These are phyloP conservation scores for Omphalotus olearius DNA, from an alignment of 1,284 basidiomycete genomes.

Conservation along the genomic window DNA sequence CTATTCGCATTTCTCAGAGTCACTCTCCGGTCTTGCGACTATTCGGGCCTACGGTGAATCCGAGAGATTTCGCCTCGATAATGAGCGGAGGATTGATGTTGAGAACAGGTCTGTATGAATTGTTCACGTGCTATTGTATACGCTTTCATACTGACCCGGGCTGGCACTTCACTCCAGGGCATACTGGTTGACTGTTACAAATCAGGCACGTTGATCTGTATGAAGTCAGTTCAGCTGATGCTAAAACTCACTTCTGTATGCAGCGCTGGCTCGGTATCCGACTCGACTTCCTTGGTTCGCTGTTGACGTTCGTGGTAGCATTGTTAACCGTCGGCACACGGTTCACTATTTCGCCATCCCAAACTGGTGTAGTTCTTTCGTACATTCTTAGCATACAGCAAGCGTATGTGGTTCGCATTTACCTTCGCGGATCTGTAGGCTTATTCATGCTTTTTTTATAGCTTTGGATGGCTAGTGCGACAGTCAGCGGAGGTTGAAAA, in stretches of 20 bases:
- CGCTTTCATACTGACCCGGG: not conserved
- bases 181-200: conserved; percentile 82
- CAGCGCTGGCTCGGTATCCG: conserved; percentile 88
- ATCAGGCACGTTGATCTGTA: conserved; percentile 47
- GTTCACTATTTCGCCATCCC: conserved; percentile 72
- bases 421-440: conserved; percentile 4
- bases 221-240: not conserved
- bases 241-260: conserved; percentile 15
- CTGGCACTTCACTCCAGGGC: conserved; percentile 44
- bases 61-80: conserved; percentile 70
- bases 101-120: conserved; percentile 62
- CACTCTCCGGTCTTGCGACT: conserved; percentile 80
- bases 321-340: conserved; percentile 75
- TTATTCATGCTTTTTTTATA: conserved; percentile 20
- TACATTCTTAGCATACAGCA: conserved; percentile 77
- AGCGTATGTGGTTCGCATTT: conserved; percentile 31
- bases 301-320: conserved; percentile 77
- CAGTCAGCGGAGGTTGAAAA: conserved; percentile 87
- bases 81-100: conserved; percentile 75
- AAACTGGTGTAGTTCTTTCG: conserved; percentile 72
- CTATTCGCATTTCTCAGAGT: conserved; percentile 90
- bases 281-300: conserved; percentile 78
- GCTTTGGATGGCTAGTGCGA: conserved; percentile 81
- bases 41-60: conserved; percentile 82
- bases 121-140: not conserved